phyloP scores from a whole-genome alignment of 2,329 filamentous ascomycete genomes.

The Pseudodiploospora longispora region DNA sequence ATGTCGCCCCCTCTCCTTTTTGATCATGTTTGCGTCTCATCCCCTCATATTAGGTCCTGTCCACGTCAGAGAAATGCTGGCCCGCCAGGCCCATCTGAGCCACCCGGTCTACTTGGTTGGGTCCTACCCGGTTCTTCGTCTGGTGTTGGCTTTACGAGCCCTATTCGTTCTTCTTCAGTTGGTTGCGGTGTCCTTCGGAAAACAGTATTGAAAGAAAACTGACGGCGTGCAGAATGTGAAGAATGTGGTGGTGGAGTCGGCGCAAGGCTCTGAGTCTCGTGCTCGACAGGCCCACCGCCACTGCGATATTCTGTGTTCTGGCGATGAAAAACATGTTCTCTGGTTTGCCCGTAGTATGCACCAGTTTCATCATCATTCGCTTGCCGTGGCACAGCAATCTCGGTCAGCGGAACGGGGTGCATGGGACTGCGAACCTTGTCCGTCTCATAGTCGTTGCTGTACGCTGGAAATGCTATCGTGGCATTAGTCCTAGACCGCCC shows the following conservation, averaged over 20 bases:
- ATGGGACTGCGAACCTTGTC: constrained; percentile 45
- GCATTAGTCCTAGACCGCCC: constrained; percentile 25
- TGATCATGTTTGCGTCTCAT: no score
- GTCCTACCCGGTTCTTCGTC: no score
- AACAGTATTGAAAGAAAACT: constrained; percentile 89
- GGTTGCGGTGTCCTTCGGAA: constrained; percentile 47
- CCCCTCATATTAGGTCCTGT: no score
- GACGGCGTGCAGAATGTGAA: constrained; percentile 57
- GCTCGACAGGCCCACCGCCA: constrained; percentile 25
- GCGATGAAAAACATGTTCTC: constrained; percentile 38
- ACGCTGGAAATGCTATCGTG: constrained; percentile 19
- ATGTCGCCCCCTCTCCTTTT: no score
- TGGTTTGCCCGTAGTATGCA: constrained; percentile 30
- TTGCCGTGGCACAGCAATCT: constrained; percentile 45
- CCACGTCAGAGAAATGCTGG: no score
- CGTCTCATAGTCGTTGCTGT: constrained; percentile 26
- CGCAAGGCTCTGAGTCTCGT: constrained; percentile 26
- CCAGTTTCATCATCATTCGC: constrained; percentile 35
- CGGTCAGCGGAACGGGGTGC: constrained; percentile 55
- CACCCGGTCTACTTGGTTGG: no score
- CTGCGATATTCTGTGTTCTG: constrained; percentile 41
- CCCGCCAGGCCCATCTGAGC: no score
- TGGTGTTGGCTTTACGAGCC: constrained; percentile 55
- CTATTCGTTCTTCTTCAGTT: constrained; percentile 76
- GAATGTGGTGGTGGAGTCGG: constrained; percentile 56